Evolutionary conservation across 306 rosid species (phyloP).

Genomic region (Hippophae gyantsensis): DNA sequence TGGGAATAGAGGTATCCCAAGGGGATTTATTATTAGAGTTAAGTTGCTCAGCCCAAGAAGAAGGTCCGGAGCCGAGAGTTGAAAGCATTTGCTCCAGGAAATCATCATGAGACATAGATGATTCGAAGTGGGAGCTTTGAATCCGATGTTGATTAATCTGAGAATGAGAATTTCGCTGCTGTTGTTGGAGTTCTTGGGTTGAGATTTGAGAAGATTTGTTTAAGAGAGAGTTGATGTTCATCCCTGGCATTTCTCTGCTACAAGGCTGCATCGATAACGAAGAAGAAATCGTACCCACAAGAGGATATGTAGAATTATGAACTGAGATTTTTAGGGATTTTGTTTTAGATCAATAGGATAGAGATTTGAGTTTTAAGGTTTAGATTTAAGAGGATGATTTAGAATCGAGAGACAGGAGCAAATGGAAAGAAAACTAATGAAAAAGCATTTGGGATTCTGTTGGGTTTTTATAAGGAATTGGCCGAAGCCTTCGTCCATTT

Average conservation of each 20-base stretch:
- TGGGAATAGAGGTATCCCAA: constrained; percentile 39
- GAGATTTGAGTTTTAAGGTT: not conserved
- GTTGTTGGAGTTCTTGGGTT: constrained; percentile 42
- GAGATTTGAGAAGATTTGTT: constrained; percentile 45
- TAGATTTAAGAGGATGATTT: not conserved
- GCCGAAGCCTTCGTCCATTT: too few relatives aligned
- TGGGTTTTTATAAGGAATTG: not conserved
- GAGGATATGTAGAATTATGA: not conserved
- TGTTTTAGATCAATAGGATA: not conserved
- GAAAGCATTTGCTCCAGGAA: constrained; percentile 87
- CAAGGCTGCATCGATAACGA: constrained; percentile 42
- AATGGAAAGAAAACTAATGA: not conserved
- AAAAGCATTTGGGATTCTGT: not conserved
- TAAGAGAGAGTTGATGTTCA: constrained; percentile 41
- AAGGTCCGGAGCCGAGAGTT: constrained; percentile 29
- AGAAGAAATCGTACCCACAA: not conserved
- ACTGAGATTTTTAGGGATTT: not conserved
- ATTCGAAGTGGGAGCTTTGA: constrained; percentile 35
- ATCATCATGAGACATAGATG: constrained; percentile 52
- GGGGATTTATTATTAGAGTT: constrained; percentile 17
- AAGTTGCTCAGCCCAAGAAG: constrained; percentile 49
- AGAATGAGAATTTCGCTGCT: constrained; percentile 7
- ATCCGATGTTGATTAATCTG: constrained; percentile 1
- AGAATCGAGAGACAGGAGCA: not conserved
- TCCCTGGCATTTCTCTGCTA: constrained; percentile 58